These are phyloP conservation scores for Dactylonectria estremocensis DNA, from an alignment of 2,329 filamentous ascomycete species.

Conservation along the genomic window DNA sequence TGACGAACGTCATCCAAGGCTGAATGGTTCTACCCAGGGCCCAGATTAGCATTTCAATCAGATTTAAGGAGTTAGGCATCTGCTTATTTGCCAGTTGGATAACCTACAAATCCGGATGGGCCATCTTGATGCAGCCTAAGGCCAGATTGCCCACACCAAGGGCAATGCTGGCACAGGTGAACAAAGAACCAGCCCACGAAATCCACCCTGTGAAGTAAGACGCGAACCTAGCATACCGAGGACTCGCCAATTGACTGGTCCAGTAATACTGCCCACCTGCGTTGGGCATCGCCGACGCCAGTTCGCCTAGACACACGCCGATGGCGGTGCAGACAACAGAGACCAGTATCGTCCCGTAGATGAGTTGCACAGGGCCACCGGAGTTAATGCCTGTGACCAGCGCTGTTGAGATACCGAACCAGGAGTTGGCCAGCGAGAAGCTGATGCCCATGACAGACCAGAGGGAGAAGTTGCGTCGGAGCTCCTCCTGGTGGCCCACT, in stretches of 20 bases:
- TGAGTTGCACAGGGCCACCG: constrained; percentile 15
- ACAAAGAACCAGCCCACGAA: constrained; percentile 17
- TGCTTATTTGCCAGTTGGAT: neutral
- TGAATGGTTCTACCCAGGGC: neutral
- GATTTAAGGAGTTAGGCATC: neutral
- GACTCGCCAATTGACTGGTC: constrained; percentile 6
- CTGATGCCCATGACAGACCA: constrained; percentile 31
- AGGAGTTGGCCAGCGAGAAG: constrained; percentile 31
- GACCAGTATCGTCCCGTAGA: constrained; percentile 21
- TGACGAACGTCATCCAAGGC: constrained; percentile 23
- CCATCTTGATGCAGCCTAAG: constrained; percentile 20
- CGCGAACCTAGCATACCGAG: constrained; percentile 6
- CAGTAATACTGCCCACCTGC: constrained; percentile 23
- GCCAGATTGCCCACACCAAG: constrained; percentile 6
- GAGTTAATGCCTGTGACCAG: constrained; percentile 29
- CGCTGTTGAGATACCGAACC: constrained; percentile 28
- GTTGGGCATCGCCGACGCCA: constrained; percentile 20
- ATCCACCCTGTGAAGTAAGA: constrained; percentile 22
- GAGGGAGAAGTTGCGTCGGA: constrained; percentile 30
- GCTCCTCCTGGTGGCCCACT: constrained; percentile 19
- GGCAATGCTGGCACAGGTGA: constrained; percentile 24
- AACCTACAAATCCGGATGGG: constrained; percentile 19
- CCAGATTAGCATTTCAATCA: too few species aligned
- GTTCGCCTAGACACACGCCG: constrained; percentile 14
- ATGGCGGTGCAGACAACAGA: constrained; percentile 8